Evolutionary conservation across 768 basidiomycete genomes (phyloP), one percentile per base, ranked within the genome.

Genomic region (Auricularia auricula-judae): DNA sequence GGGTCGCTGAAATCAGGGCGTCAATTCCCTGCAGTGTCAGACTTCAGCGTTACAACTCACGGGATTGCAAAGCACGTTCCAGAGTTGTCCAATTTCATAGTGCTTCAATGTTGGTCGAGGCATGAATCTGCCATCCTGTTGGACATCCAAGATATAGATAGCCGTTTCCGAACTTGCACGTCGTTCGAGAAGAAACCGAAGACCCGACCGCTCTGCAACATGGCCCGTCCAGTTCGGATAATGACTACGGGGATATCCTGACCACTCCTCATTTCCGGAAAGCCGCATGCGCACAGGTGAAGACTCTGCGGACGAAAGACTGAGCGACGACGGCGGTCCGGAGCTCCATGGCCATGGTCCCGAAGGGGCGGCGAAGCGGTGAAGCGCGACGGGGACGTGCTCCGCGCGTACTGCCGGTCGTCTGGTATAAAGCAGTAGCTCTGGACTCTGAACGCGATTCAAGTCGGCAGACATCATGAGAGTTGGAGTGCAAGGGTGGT

Each of bases 151-250:
- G 12, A 23, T 64, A 42, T 35, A 47, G 14, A 33, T 42, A 42
- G 43, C n/a, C 21, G 62, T 60, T 53, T 29, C 33, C 14, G 36
- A 63, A 59, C n/a, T 42, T 4, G 21, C 63, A 43, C 69, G 74
- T 69, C 5, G 68, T 67, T 2, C 34, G 4, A 59, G 56, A 5
- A 29, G 34, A 4, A 65, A 64, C 23, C 67, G 70, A 21, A 80
- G 78, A 62, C 70, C 67, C 53, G 76, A 77, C 59, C 73, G 70
- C 0, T 47, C 0, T 21, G 78, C 75, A 61, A 84, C 84, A 16
- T 71, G 70, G 5, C 69, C 70, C 0, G 81, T 83, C 84, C 84
- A 84, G 65, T 84, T 86, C 8, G 80, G 80, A 65, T 81, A 86
- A 71, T 1, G 79, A 78, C 65, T 82, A 79, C 0, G 4, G 3